Percentiles rank a stretch among this genome's conserved stretches.
phyloP scores from a whole-genome alignment of 2,329 filamentous ascomycete species.

The Penicillium brasilianum region DNA sequence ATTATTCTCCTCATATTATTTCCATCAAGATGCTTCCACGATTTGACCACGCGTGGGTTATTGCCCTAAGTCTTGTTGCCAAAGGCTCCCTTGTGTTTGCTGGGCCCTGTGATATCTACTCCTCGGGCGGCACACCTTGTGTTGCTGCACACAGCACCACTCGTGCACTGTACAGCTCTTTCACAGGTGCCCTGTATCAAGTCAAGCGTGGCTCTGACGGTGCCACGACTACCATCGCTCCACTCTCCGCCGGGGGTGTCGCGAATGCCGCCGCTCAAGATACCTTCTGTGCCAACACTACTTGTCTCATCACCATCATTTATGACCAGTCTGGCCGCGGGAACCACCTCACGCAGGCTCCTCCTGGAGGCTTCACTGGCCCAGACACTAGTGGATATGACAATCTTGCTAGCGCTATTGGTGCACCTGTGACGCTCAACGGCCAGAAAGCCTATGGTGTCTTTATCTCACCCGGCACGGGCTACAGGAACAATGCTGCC shows the following conservation, averaged over 20 bases:
- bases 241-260: conserved; percentile 63
- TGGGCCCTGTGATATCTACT: conserved; percentile 67
- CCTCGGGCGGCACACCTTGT: conserved; percentile 64
- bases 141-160: conserved; percentile 70
- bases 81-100: conserved; percentile 53
- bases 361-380: conserved; percentile 61
- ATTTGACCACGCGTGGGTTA: conserved; percentile 30
- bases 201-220: conserved; percentile 60
- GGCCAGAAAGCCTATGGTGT: conserved; percentile 68
- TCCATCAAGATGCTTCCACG: conserved; percentile 40
- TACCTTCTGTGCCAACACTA: conserved; percentile 64
- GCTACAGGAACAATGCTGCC: conserved; percentile 65
- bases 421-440: conserved; percentile 65
- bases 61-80: conserved; percentile 45
- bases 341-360: conserved; percentile 68
- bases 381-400: conserved; percentile 64
- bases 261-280: conserved; percentile 67
- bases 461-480: conserved; percentile 64
- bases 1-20: background rate
- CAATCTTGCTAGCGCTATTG: conserved; percentile 63
- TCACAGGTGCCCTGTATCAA: conserved; percentile 62
- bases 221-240: conserved; percentile 55
- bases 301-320: conserved; percentile 67
- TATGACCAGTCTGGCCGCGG: conserved; percentile 68
- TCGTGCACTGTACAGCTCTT: conserved; percentile 63